Conservation (phyloP, 2,329 filamentous ascomycete species). For the Cordyceps javanica region DNA sequence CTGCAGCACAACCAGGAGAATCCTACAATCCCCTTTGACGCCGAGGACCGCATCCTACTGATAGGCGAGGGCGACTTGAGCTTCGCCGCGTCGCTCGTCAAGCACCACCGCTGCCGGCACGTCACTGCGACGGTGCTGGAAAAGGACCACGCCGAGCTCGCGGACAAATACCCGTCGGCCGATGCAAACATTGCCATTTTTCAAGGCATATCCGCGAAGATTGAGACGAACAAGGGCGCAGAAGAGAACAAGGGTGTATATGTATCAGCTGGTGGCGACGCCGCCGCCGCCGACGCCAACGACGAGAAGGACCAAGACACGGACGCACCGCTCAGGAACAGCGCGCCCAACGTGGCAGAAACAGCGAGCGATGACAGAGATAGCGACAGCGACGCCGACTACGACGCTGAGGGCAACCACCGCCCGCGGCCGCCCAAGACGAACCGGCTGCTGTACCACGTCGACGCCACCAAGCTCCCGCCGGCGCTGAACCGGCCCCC, state of each 20-base stretch:
- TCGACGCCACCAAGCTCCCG: constrained; percentile 62
- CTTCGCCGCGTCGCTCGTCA: constrained; percentile 62
- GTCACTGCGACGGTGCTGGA: constrained; percentile 68
- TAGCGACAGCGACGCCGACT: constrained; percentile 14
- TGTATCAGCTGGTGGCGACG: neutral
- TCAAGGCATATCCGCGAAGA: constrained; percentile 15
- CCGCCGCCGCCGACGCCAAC: neutral
- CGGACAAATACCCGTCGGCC: constrained; percentile 69
- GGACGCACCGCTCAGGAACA: neutral
- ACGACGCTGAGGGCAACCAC: constrained; percentile 17
- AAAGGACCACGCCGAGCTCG: constrained; percentile 47
- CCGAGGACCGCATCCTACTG: constrained; percentile 63
- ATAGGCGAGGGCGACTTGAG: constrained; percentile 78
- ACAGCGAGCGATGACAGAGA: constrained; percentile 14
- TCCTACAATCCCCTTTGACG: constrained; percentile 61
- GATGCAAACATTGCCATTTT: constrained; percentile 52
- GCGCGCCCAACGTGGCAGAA: constrained; percentile 15
- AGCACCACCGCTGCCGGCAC: constrained; percentile 58
- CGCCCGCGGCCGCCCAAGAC: constrained; percentile 17
- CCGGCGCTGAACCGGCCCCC: constrained; percentile 31
- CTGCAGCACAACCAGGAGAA: constrained; percentile 23
- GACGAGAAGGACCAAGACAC: constrained; percentile 2
- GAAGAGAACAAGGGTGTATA: constrained; percentile 25
- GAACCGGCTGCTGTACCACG: constrained; percentile 47
- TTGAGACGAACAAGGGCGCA: neutral